Base-by-base conservation (phyloP, 352 stramenopile genomes). In the Aphanomyces euteiches region DNA sequence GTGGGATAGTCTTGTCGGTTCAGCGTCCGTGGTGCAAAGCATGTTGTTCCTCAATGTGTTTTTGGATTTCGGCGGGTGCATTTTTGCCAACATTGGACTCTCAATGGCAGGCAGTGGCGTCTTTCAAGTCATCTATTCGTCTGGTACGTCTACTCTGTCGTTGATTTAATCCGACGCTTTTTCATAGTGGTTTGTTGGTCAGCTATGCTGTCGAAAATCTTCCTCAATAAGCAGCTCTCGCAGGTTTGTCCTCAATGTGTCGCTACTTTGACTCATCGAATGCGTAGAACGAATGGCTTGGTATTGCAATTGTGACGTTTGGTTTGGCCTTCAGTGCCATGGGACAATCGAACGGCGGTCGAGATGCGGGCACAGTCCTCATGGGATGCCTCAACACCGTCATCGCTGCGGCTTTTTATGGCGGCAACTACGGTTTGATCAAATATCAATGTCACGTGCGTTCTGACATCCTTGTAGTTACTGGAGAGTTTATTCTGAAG, bases 101-200 rank as follows among this genome's bases (percentile, higher is more conserved):
- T 87, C 85, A 15, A 92, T 94, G 84, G 84, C 87, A 2, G 84
- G 87, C 6, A 92, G 84, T 56, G 87, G 87, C 5, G 76, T 94
- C 34, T 94, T 90, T 59, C 87, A 94, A 73, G 69, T 63, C n/a
- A 37, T 63, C 40, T 57, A 40, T 21, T 68, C 13, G 7, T 67
- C n/a, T n/a, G 13, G 36, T 34, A 60, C 36, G 37, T 65, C 17
- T 41, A 56, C 12, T 70, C 21, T 28, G 0, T 4, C 10, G 28
- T 41, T 21, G 40, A 37, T 12, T 41, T 54, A 12, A 45, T 13
- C 38, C 13, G 10, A 56, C 61, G 84, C 92, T 40, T 80, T 90
- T 41, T 94, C 64, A 91, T 84, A 17, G 85, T 95, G 40, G 91
- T 95, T 72, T 93, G 87, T 75, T 95, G 87, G 87, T 93, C 85